Base-by-base conservation (phyloP, 2,329 filamentous ascomycete genomes). In the Aspergillus candidus region DNA sequence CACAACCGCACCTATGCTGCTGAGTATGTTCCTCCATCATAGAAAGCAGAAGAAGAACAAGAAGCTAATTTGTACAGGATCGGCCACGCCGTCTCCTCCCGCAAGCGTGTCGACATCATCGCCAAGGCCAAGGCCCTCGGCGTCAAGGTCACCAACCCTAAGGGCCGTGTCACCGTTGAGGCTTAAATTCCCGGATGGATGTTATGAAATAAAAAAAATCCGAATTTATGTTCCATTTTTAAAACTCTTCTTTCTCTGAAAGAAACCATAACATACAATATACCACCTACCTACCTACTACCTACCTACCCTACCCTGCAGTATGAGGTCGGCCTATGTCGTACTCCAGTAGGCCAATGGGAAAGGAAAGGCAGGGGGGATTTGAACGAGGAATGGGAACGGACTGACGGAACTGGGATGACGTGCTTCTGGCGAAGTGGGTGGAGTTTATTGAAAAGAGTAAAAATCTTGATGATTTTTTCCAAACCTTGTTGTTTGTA, bases 101-200 rank as follows among this genome's bases (percentile, higher is more conserved):
- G 91, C 76, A 98, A 98, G 88, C 84, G 93, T 75, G 84, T 98
- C 75, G 90, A 96, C 69, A 98, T 98, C 76, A 83, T 98, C 67
- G 81, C 88, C 69, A 87, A 91, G 74, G 93, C 93, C 59, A 97
- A 97, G 87, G 85, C 94, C 76, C 79, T 98, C 69, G 88, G 90
- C 70, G 93, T 98, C 73, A 98, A 98, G 87, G 91, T 98, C 73
- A 98, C 93, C 72, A 98, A 98, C 82, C 75, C 88, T 76, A 95
- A 96, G 87, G 93, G 90, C 70, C 94, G 91, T 82, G 86, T 98
- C 73, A 95, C 91, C 66, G 95, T 89, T 64, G 93, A 98, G 83
- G 78, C 79, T 64, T 83, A 78, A 65, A 65, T 60, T 27, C 22
- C 22, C 22, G 61, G 57, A 61, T 68, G 80, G 59, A 88, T 67